Evolutionary conservation across 2,329 filamentous ascomycete species (phyloP).

Genomic region (Beauveria sp.): DNA sequence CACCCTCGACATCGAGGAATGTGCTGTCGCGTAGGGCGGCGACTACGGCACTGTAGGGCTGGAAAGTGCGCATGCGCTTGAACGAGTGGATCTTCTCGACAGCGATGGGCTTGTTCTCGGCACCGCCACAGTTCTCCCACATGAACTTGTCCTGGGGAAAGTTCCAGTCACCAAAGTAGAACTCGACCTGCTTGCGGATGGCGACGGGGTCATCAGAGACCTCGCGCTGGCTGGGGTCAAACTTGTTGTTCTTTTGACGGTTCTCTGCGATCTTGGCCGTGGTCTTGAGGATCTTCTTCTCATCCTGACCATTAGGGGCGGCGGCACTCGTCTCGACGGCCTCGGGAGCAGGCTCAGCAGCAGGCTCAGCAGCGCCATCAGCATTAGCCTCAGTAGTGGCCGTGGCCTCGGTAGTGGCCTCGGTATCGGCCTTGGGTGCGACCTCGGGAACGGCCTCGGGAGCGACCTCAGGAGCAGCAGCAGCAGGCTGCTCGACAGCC

Average conservation of each 20-base stretch:
- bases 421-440: constrained; percentile 27
- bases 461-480: constrained; percentile 36
- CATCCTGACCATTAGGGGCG: constrained; percentile 14
- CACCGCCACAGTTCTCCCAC: constrained; percentile 67
- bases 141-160: constrained; percentile 84
- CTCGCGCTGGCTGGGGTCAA: constrained; percentile 57
- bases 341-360: constrained; percentile 17
- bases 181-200: constrained; percentile 88
- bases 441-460: constrained; percentile 28
- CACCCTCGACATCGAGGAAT: constrained; percentile 64
- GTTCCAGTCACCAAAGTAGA: constrained; percentile 92
- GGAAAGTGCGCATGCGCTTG: constrained; percentile 93
- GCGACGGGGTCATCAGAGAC: constrained; percentile 69
- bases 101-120: constrained; percentile 72
- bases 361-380: constrained; percentile 16
- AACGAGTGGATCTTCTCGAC: constrained; percentile 75
- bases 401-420: constrained; percentile 13
- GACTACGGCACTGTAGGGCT: constrained; percentile 77
- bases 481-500: constrained; percentile 48
- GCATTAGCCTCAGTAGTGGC: constrained; percentile 29
- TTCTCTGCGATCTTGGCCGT: constrained; percentile 32
- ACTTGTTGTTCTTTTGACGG: constrained; percentile 55
- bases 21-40: constrained; percentile 73
- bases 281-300: constrained; percentile 35
- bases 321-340: constrained; percentile 13